A percentile compares a stretch with the other conserved stretches of the same genome.
phyloP scores from a whole-genome alignment of 2,329 filamentous ascomycete genomes.

The Pseudocercospora eumusae region DNA sequence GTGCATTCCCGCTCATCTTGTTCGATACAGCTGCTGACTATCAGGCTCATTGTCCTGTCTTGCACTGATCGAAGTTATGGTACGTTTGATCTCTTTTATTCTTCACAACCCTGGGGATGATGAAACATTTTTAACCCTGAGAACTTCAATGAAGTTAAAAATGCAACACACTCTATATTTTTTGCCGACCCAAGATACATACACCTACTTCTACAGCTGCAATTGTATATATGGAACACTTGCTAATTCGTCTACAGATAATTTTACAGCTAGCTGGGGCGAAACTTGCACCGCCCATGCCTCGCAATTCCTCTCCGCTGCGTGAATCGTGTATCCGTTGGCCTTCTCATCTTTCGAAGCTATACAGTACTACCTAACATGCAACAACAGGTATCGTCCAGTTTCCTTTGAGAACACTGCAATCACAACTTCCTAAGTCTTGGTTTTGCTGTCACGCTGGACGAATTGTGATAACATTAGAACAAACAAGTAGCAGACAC shows the following conservation, averaged over 20 bases:
- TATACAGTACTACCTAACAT: too few species aligned
- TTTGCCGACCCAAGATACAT: background rate
- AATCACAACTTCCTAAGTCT: too few species aligned
- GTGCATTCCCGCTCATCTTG: background rate
- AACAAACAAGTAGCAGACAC: too few species aligned
- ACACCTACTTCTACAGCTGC: background rate
- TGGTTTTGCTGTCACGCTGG: too few species aligned
- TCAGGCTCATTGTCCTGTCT: background rate
- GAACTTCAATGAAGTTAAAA: constrained; percentile 60
- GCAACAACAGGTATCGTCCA: too few species aligned
- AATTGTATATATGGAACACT: background rate
- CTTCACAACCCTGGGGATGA: constrained; percentile 48
- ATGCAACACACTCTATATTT: constrained; percentile 61
- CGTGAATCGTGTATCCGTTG: too few species aligned
- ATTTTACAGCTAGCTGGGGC: too few species aligned
- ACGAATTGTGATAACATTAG: too few species aligned
- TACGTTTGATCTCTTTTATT: constrained; percentile 39
- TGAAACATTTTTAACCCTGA: constrained; percentile 70
- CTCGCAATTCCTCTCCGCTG: too few species aligned
- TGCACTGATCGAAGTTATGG: constrained; percentile 26
- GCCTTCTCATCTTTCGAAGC: too few species aligned
- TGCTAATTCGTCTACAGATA: background rate
- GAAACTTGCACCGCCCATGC: too few species aligned
- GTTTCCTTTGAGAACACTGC: too few species aligned
- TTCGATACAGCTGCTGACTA: background rate